A percentile compares a stretch with the other conserved stretches of the same genome.
phyloP scores from a whole-genome alignment of 495 filamentous ascomycete genomes.

The Aspergillus olivimuriae region DNA sequence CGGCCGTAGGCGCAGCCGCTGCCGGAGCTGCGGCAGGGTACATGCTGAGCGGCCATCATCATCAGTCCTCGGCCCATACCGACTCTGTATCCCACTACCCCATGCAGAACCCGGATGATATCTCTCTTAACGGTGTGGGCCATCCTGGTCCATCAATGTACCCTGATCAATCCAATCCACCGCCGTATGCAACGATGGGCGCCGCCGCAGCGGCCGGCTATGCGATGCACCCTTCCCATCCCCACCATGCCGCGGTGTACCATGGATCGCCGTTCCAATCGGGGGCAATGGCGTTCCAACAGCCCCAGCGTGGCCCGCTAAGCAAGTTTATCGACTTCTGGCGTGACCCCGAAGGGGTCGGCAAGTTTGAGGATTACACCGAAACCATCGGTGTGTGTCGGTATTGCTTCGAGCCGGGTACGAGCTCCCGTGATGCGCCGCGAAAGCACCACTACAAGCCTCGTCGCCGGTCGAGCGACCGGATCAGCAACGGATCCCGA shows the following conservation, averaged over 20 bases:
- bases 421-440: constrained; percentile 54
- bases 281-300: constrained; percentile 36
- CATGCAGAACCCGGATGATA: constrained; percentile 25
- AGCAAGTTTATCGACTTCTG: constrained; percentile 56
- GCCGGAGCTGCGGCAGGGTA: constrained; percentile 46
- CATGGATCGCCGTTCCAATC: constrained; percentile 18
- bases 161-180: constrained; percentile 27
- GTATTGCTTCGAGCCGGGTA: constrained; percentile 61
- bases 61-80: constrained; percentile 30
- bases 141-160: constrained; percentile 22
- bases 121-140: constrained; percentile 14
- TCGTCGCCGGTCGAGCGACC: constrained; percentile 39
- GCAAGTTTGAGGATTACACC: constrained; percentile 66
- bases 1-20: constrained; percentile 38
- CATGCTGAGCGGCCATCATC: constrained; percentile 35
- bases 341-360: constrained; percentile 62
- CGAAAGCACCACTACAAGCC: constrained; percentile 53
- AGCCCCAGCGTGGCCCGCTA: constrained; percentile 48
- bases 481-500: constrained; percentile 39
- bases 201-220: constrained; percentile 40
- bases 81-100: constrained; percentile 24
- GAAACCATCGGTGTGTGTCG: constrained; percentile 65
- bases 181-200: constrained; percentile 41
- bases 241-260: constrained; percentile 15
- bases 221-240: constrained; percentile 29